These are phyloP conservation scores for Suhomyces guaymorum DNA, from an alignment of 1,139 yeast genomes.

Conservation along the genomic window DNA sequence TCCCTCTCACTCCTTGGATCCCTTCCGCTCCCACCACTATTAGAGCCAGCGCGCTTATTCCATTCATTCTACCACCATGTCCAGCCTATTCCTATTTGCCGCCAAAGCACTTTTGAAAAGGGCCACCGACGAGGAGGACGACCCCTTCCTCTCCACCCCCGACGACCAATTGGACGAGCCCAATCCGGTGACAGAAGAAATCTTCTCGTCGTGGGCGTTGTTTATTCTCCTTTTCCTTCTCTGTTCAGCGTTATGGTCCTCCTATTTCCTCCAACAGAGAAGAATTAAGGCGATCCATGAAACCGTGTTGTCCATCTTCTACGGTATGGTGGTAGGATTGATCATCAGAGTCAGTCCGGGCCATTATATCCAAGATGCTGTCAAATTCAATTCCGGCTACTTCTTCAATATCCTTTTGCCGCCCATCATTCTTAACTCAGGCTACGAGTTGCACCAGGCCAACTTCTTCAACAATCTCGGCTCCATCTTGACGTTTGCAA, in stretches of 20 bases:
- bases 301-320: constrained; percentile 91
- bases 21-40: neutral
- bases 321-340: constrained; percentile 95
- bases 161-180: constrained; percentile 60
- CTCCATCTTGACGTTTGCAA: constrained; percentile 89
- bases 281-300: constrained; percentile 94
- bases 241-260: constrained; percentile 91
- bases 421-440: constrained; percentile 93
- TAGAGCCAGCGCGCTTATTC: neutral
- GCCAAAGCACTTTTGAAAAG: constrained; percentile 32
- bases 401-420: constrained; percentile 93
- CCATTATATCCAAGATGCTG: constrained; percentile 95
- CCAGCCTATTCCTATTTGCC: constrained; percentile 24
- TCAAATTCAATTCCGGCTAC: constrained; percentile 90
- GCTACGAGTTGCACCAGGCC: constrained; percentile 93
- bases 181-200: constrained; percentile 95
- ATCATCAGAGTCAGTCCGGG: constrained; percentile 91
- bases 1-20: constrained; percentile 1
- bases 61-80: constrained; percentile 2
- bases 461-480: constrained; percentile 92
- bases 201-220: constrained; percentile 95
- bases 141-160: constrained; percentile 51
- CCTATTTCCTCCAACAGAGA: constrained; percentile 88
- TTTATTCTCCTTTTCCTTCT: constrained; percentile 79
- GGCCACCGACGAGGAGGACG: constrained; percentile 38